Evolutionary conservation across 768 basidiomycete species (phyloP).

Genomic region (Collybia mongolica): DNA sequence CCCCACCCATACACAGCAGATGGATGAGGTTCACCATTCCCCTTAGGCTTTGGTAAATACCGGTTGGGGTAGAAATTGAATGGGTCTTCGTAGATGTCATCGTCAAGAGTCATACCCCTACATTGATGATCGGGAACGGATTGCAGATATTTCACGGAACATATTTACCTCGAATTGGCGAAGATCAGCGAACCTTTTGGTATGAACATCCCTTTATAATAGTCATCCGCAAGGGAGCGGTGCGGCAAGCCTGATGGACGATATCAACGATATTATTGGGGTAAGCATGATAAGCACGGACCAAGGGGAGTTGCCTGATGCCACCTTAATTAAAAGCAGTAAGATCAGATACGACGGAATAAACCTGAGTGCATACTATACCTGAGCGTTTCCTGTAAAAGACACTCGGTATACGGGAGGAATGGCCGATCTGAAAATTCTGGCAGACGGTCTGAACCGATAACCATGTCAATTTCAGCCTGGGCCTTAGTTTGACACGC

Average conservation of each 20-base stretch:
- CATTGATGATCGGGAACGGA: too few relatives aligned
- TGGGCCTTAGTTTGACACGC: slow-evolving; percentile 34
- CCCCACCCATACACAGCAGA: slow-evolving; percentile 22
- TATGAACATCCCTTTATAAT: slow-evolving; percentile 26
- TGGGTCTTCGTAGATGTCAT: slow-evolving; percentile 35
- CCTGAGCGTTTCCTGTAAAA: slow-evolving; percentile 27
- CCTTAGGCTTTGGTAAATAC: slow-evolving; percentile 25
- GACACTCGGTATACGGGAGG: slow-evolving; percentile 35
- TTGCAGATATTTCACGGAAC: too few relatives aligned
- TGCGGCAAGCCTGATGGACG: slow-evolving; percentile 18
- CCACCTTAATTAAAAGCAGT: slow-evolving; percentile 9
- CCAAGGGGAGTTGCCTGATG: slow-evolving; percentile 10
- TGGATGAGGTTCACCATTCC: slow-evolving; percentile 11
- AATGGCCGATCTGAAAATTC: slow-evolving; percentile 23
- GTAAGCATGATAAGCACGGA: too few relatives aligned
- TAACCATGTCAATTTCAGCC: slow-evolving; percentile 37
- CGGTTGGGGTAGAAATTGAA: slow-evolving; percentile 39
- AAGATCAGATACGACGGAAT: background rate
- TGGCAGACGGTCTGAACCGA: slow-evolving; percentile 35
- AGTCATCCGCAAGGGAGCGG: slow-evolving; percentile 28
- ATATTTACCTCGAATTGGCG: slow-evolving; percentile 10
- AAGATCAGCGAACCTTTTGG: slow-evolving; percentile 10
- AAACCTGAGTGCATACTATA: background rate
- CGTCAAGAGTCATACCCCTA: slow-evolving; percentile 40
- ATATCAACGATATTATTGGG: too few relatives aligned